Conservation (phyloP, 257 asterid species). For the Capsicum chinense region DNA sequence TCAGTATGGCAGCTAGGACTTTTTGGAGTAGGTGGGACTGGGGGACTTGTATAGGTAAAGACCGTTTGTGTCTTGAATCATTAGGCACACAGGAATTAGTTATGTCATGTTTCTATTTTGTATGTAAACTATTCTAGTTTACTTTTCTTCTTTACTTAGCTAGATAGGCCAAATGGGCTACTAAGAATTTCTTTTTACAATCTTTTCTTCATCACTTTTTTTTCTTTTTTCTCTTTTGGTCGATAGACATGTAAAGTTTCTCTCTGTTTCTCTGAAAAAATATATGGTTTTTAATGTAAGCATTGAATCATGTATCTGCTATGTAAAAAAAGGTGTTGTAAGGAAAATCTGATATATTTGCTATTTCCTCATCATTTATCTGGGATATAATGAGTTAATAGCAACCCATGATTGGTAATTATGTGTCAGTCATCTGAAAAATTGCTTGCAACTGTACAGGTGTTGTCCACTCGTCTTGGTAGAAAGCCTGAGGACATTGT, state of each 20-base stretch:
- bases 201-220: background rate
- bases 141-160: background rate
- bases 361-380: background rate
- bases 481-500: slow-evolving; percentile 95
- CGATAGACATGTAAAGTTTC: slow-evolving; percentile 4
- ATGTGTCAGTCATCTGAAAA: background rate
- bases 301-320: background rate
- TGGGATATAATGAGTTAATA: background rate
- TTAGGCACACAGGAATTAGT: background rate
- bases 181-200: background rate
- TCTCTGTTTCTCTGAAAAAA: background rate
- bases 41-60: background rate
- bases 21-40: background rate
- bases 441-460: slow-evolving; percentile 49
- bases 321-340: background rate
- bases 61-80: background rate
- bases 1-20: background rate
- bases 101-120: background rate
- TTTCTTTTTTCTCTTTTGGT: background rate
- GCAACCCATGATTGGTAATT: background rate
- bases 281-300: background rate
- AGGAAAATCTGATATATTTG: background rate
- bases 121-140: background rate
- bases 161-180: background rate
- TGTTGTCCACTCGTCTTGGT: slow-evolving; percentile 87